These are phyloP conservation scores for Parastagonospora avenae DNA, from an alignment of 2,329 filamentous ascomycete genomes.

Conservation along the genomic window DNA sequence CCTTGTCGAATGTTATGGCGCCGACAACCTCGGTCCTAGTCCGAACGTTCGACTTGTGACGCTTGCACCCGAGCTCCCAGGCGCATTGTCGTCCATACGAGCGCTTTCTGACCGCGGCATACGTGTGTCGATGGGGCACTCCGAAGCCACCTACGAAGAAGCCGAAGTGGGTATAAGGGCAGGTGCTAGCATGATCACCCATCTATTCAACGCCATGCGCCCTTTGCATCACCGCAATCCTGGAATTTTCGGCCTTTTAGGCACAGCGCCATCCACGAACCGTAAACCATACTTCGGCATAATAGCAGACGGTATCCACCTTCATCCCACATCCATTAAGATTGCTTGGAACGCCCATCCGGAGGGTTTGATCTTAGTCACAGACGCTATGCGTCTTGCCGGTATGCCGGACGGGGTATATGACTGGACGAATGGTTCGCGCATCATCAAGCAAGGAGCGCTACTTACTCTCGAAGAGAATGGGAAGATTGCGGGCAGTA, in stretches of 20 bases:
- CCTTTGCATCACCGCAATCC: slow-evolving; percentile 90
- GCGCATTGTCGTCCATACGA: slow-evolving; percentile 72
- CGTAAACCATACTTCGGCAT: slow-evolving; percentile 80
- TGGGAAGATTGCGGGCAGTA: slow-evolving; percentile 60
- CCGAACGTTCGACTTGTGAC: slow-evolving; percentile 77
- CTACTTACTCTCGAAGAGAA: slow-evolving; percentile 78
- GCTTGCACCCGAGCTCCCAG: slow-evolving; percentile 77
- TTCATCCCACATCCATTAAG: slow-evolving; percentile 86
- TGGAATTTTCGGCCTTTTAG: slow-evolving; percentile 85
- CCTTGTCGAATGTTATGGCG: slow-evolving; percentile 73
- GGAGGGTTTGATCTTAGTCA: slow-evolving; percentile 84
- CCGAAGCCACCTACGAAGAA: slow-evolving; percentile 84
- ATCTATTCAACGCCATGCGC: slow-evolving; percentile 93
- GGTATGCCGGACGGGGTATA: slow-evolving; percentile 85
- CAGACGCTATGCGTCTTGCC: slow-evolving; percentile 87
- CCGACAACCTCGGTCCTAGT: slow-evolving; percentile 63
- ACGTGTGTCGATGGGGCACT: slow-evolving; percentile 81
- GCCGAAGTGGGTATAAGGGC: slow-evolving; percentile 72
- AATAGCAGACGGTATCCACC: slow-evolving; percentile 87
- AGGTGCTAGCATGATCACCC: slow-evolving; percentile 87
- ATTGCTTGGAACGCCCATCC: slow-evolving; percentile 89
- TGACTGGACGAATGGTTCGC: slow-evolving; percentile 78
- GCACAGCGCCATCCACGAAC: slow-evolving; percentile 48
- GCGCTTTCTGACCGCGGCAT: slow-evolving; percentile 69
- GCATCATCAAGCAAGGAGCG: slow-evolving; percentile 71